Conservation (phyloP, 192 early-diverging fungal genomes). For the Bifiguratus adelaidae region DNA sequence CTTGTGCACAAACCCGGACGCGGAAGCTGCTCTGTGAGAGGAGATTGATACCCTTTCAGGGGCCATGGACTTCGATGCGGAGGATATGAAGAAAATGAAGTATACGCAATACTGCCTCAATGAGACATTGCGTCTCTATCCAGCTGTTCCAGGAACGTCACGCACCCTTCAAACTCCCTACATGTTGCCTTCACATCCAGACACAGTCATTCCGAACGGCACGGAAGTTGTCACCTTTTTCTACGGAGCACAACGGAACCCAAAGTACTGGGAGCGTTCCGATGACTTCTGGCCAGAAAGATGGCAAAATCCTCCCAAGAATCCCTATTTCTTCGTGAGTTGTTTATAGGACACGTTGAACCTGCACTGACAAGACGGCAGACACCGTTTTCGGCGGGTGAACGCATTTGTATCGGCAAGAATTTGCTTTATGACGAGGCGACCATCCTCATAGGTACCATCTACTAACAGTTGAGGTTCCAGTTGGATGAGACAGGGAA, state of each 20-base stretch:
- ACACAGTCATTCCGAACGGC: background rate
- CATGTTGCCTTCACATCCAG: background rate
- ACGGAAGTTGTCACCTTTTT: background rate
- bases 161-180: too few relatives aligned
- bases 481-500: too few relatives aligned
- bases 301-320: background rate
- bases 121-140: background rate
- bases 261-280: constrained; percentile 1
- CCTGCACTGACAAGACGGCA: too few relatives aligned
- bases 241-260: background rate
- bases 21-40: background rate
- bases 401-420: constrained; percentile 3
- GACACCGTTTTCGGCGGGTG: constrained; percentile 1
- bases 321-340: background rate
- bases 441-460: too few relatives aligned
- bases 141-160: background rate
- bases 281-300: constrained; percentile 5
- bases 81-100: background rate
- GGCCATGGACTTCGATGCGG: too few relatives aligned
- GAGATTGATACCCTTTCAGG: background rate
- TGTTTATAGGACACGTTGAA: too few relatives aligned
- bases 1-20: background rate
- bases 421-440: too few relatives aligned
- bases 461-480: too few relatives aligned
- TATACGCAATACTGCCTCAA: background rate